Percentiles rank a stretch among this genome's conserved stretches.
Conservation (phyloP, 192 early-diverging fungal genomes). For the Backusella tarrabulga region DNA sequence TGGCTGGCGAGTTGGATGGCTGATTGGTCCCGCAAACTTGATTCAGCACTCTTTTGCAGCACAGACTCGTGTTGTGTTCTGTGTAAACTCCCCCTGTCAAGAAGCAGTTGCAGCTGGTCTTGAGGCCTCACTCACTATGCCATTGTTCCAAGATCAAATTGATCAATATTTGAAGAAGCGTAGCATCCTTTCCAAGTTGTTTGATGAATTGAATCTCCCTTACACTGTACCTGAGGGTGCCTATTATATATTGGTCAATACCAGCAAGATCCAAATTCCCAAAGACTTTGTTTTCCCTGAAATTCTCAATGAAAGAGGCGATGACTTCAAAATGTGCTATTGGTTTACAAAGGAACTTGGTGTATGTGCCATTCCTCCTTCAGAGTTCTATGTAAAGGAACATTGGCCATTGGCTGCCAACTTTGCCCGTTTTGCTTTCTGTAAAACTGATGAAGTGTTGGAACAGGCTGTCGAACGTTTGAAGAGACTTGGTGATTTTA, state of each 20-base stretch:
- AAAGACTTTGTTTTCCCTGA: slow-evolving; percentile 57
- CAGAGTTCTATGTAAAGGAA: slow-evolving; percentile 80
- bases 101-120: slow-evolving; percentile 78
- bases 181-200: slow-evolving; percentile 64
- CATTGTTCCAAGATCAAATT: slow-evolving; percentile 72
- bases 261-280: slow-evolving; percentile 62
- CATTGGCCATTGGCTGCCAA: slow-evolving; percentile 66
- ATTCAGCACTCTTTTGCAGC: slow-evolving; percentile 77
- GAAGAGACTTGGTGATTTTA: slow-evolving; percentile 55
- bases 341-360: slow-evolving; percentile 87
- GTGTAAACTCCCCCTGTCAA: slow-evolving; percentile 87
- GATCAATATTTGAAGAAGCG: slow-evolving; percentile 69
- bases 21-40: slow-evolving; percentile 71
- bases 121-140: slow-evolving; percentile 54
- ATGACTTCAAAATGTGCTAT: slow-evolving; percentile 78
- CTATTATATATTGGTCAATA: slow-evolving; percentile 92
- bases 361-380: slow-evolving; percentile 89
- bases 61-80: slow-evolving; percentile 89
- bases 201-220: slow-evolving; percentile 67
- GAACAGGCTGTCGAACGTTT: slow-evolving; percentile 71
- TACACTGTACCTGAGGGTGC: slow-evolving; percentile 88
- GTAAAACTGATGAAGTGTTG: slow-evolving; percentile 85
- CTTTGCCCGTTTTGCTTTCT: slow-evolving; percentile 89
- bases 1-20: slow-evolving; percentile 97
- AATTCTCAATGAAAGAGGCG: slow-evolving; percentile 57